Percentiles rank a stretch among this genome's conserved stretches.
Conservation (phyloP, 192 early-diverging fungal genomes). For the Podila epicladia region DNA sequence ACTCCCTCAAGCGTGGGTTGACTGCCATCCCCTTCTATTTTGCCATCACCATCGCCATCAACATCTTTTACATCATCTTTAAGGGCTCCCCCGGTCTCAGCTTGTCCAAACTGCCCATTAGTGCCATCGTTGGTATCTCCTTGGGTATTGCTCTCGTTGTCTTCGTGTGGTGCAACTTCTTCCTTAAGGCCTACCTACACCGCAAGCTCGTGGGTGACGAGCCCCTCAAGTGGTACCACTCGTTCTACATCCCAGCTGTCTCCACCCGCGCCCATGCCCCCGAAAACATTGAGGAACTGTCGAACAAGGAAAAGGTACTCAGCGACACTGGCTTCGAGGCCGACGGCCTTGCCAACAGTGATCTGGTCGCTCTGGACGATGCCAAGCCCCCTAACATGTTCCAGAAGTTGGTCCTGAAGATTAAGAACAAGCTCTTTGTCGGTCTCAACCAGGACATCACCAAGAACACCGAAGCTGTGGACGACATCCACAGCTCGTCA, state of each 20-base stretch:
- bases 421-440: conserved; percentile 12
- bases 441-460: conserved; percentile 32
- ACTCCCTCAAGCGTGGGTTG: conserved; percentile 72
- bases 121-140: conserved; percentile 68
- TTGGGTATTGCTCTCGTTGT: conserved; percentile 68
- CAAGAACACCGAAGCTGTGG: conserved; percentile 52
- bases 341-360: conserved; percentile 13
- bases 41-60: conserved; percentile 71
- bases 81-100: conserved; percentile 72
- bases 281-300: conserved; percentile 15
- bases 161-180: conserved; percentile 66
- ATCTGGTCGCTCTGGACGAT: conserved; percentile 16
- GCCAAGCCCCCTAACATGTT: not conserved
- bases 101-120: conserved; percentile 51
- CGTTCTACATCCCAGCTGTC: conserved; percentile 68
- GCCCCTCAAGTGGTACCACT: conserved; percentile 77
- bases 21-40: conserved; percentile 79
- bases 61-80: conserved; percentile 76
- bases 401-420: conserved; percentile 1
- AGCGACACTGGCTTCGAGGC: not conserved
- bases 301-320: not conserved
- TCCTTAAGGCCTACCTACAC: conserved; percentile 72
- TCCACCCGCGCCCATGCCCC: conserved; percentile 10
- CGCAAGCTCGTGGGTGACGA: conserved; percentile 70
- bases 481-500: conserved; percentile 69